phyloP scores from a whole-genome alignment of 352 stramenopile genomes.

The Phytophthora sansomeana region DNA sequence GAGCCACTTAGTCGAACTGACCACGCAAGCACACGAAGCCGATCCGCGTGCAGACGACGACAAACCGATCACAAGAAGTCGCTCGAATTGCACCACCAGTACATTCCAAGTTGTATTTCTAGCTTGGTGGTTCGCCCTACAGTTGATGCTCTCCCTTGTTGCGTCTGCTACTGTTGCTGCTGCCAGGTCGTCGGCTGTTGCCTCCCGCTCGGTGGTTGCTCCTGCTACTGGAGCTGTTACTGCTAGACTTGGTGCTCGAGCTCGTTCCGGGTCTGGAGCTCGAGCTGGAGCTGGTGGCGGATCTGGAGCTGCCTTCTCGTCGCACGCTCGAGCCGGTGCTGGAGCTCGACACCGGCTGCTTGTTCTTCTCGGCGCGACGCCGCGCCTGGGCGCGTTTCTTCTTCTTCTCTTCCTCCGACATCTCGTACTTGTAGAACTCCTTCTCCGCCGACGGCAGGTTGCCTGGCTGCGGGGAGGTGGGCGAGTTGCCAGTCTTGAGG shows the following conservation, averaged over 20 bases:
- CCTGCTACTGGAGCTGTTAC: constrained; percentile 39
- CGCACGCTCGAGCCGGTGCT: constrained; percentile 17
- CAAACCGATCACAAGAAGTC: constrained; percentile 15
- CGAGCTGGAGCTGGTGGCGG: constrained; percentile 30
- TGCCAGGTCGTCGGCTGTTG: constrained; percentile 40
- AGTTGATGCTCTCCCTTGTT: constrained; percentile 37
- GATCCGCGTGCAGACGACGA: constrained; percentile 8
- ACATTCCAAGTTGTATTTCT: constrained; percentile 23
- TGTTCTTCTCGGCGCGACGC: constrained; percentile 73
- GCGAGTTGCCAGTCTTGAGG: constrained; percentile 34
- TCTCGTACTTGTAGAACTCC: constrained; percentile 85
- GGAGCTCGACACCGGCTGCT: constrained; percentile 19
- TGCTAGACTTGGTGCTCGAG: constrained; percentile 39
- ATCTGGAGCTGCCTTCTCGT: constrained; percentile 34
- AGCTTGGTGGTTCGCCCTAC: constrained; percentile 27
- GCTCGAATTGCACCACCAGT: constrained; percentile 19
- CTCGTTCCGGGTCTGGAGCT: constrained; percentile 36
- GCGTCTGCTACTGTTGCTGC: constrained; percentile 34
- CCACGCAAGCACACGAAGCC: constrained; percentile 21
- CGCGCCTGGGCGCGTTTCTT: constrained; percentile 73
- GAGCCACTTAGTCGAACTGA: constrained; percentile 19
- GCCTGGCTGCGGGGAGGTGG: constrained; percentile 32
- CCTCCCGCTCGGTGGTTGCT: constrained; percentile 32
- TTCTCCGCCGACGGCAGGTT: constrained; percentile 62
- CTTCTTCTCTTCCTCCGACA: constrained; percentile 81